Conservation (phyloP, 2,329 filamentous ascomycete genomes). For the Chalara sp. region DNA sequence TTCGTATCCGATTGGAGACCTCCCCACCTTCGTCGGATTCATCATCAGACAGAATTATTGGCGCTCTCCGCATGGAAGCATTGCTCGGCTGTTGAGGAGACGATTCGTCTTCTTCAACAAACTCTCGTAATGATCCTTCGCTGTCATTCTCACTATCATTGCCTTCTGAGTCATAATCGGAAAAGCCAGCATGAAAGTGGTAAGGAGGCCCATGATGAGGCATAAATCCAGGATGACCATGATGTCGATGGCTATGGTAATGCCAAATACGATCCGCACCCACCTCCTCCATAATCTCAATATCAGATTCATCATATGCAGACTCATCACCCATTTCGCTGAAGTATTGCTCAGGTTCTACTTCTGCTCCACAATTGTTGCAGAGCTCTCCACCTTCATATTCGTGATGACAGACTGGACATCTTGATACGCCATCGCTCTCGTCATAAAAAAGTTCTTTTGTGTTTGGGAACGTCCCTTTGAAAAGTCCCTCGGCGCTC, state of each 20-base stretch:
- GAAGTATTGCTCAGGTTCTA: constrained; percentile 36
- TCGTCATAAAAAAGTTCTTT: constrained; percentile 38
- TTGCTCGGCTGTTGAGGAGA: not conserved
- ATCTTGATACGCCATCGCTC: constrained; percentile 54
- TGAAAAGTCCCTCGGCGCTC: constrained; percentile 51
- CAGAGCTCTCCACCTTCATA: constrained; percentile 52
- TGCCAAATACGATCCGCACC: not conserved
- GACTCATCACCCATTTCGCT: constrained; percentile 35
- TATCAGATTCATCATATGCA: not conserved
- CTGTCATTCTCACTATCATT: constrained; percentile 6
- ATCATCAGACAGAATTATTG: constrained; percentile 21
- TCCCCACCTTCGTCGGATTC: constrained; percentile 26
- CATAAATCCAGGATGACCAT: not conserved
- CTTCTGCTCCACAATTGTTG: constrained; percentile 45
- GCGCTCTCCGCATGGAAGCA: not conserved
- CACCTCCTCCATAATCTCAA: not conserved
- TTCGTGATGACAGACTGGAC: constrained; percentile 56
- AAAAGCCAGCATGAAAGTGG: not conserved
- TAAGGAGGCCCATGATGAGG: not conserved
- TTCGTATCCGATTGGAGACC: constrained; percentile 18
- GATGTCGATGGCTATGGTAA: not conserved
- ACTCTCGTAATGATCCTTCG: constrained; percentile 1
- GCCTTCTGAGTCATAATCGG: not conserved
- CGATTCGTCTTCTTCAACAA: not conserved
- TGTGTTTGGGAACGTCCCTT: constrained; percentile 36